phyloP scores from a whole-genome alignment of 352 stramenopile species.

The Globisporangium solare region DNA sequence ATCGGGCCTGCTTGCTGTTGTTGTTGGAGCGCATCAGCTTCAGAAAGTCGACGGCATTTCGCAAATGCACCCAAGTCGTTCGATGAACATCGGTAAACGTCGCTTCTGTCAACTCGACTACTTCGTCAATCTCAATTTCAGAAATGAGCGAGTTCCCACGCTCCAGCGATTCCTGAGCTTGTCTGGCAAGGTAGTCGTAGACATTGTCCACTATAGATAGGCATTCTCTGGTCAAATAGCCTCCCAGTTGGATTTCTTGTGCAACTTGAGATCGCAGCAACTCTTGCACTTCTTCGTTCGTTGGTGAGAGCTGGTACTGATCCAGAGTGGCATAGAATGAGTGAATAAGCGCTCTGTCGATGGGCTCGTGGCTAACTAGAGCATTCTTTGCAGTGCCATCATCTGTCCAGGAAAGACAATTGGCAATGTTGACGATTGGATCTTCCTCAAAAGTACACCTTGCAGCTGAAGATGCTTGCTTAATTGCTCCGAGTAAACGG shows the following conservation, averaged over 20 bases:
- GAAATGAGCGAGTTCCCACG: constrained; percentile 32
- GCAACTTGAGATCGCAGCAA: constrained; percentile 18
- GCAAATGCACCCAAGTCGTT: constrained; percentile 21
- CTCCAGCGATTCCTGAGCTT: constrained; percentile 14
- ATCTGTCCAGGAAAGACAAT: constrained; percentile 19
- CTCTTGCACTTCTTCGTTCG: constrained; percentile 6
- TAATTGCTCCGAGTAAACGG: constrained; percentile 19
- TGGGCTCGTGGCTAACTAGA: constrained; percentile 14
- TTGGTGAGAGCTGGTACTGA: constrained; percentile 22
- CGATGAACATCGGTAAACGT: constrained; percentile 22
- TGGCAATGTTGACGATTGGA: constrained; percentile 13
- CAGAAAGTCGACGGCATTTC: constrained; percentile 18
- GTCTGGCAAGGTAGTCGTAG: constrained; percentile 11
- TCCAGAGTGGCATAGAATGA: constrained; percentile 30
- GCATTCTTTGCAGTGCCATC: constrained; percentile 9
- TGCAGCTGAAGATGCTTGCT: constrained; percentile 15
- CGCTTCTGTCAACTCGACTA: constrained; percentile 25
- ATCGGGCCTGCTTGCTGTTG: background rate
- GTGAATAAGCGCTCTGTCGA: constrained; percentile 16
- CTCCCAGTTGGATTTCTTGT: constrained; percentile 18
- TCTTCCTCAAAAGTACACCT: constrained; percentile 13
- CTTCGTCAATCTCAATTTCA: constrained; percentile 35
- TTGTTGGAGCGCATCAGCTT: constrained; percentile 5
- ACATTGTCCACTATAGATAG: constrained; percentile 12
- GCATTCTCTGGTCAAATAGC: constrained; percentile 7